phyloP scores from a whole-genome alignment of 345 rosid species.

The Pugionium dolabratum region DNA sequence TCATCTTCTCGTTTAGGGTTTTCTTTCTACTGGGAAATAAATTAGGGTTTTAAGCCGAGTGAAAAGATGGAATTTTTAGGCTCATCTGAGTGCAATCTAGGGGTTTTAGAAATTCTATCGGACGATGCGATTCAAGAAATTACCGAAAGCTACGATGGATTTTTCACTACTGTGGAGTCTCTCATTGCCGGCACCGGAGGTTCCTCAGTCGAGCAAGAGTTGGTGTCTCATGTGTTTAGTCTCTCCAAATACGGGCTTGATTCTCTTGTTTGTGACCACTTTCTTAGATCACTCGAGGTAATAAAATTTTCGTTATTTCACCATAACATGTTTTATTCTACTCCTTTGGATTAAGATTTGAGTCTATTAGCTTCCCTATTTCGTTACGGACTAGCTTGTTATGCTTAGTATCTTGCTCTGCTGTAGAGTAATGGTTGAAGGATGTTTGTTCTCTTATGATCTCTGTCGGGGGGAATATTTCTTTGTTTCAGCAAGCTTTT shows the following conservation, averaged over 20 bases:
- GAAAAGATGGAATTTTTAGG: slow-evolving; percentile 49
- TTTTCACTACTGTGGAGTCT: slow-evolving; percentile 56
- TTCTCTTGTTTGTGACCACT: slow-evolving; percentile 72
- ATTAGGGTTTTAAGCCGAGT: slow-evolving; percentile 13
- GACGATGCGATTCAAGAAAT: slow-evolving; percentile 60
- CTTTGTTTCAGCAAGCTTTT: slow-evolving; percentile 58
- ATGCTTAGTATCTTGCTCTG: not conserved
- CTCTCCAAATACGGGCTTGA: slow-evolving; percentile 76
- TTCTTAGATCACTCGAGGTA: slow-evolving; percentile 70
- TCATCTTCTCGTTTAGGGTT: too few relatives aligned
- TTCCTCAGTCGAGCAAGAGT: slow-evolving; percentile 45
- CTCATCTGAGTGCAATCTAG: slow-evolving; percentile 48
- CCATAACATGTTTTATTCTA: not conserved
- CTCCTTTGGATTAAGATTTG: not conserved
- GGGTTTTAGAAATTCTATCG: slow-evolving; percentile 51
- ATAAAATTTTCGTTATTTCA: not conserved
- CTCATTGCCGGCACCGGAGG: slow-evolving; percentile 54
- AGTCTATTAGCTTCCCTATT: slow-evolving; percentile 3
- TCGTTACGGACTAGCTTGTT: not conserved
- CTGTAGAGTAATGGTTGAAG: not conserved
- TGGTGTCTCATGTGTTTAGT: slow-evolving; percentile 51
- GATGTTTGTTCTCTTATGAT: slow-evolving; percentile 7
- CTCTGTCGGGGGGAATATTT: not conserved
- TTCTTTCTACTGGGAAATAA: not conserved
- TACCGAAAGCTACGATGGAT: slow-evolving; percentile 55